phyloP scores from a whole-genome alignment of 164 flowering plant species.

The Magnolia kwangsiensis region DNA sequence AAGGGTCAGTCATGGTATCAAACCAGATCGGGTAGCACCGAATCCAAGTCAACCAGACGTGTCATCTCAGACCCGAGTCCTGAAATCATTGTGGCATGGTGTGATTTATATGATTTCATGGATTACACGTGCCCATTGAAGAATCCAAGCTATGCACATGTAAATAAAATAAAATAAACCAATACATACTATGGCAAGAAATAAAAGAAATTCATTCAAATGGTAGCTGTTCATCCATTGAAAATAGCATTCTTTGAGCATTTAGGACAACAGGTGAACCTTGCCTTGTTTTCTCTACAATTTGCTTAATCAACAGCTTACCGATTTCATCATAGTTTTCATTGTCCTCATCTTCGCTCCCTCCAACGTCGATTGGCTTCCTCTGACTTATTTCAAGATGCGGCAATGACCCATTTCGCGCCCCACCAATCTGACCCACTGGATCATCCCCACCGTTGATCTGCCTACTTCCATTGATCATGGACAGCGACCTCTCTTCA shows the following conservation, averaged over 20 bases:
- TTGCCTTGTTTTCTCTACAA: slow-evolving; percentile 61
- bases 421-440: slow-evolving; percentile 3
- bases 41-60: too few relatives aligned
- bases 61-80: too few relatives aligned
- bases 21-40: too few relatives aligned
- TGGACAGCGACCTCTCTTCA: slow-evolving; percentile 30
- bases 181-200: not conserved
- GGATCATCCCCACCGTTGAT: slow-evolving; percentile 3
- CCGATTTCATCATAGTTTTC: slow-evolving; percentile 41
- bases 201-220: slow-evolving; percentile 2
- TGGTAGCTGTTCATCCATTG: slow-evolving; percentile 30
- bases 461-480: slow-evolving; percentile 6
- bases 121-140: too few relatives aligned
- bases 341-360: slow-evolving; percentile 24
- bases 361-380: slow-evolving; percentile 4
- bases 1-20: too few relatives aligned
- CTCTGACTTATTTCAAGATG: slow-evolving; percentile 2
- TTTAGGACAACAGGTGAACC: slow-evolving; percentile 56
- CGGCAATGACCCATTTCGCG: slow-evolving; percentile 8
- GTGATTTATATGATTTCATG: too few relatives aligned
- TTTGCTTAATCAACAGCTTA: slow-evolving; percentile 49
- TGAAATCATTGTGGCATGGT: too few relatives aligned
- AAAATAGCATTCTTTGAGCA: slow-evolving; percentile 43
- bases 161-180: not conserved
- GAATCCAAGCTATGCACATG: not conserved